Percentiles rank a stretch among this genome's conserved stretches.
Conservation (phyloP, 2,329 filamentous ascomycete species). For the Neodidymelliopsis sp. region DNA sequence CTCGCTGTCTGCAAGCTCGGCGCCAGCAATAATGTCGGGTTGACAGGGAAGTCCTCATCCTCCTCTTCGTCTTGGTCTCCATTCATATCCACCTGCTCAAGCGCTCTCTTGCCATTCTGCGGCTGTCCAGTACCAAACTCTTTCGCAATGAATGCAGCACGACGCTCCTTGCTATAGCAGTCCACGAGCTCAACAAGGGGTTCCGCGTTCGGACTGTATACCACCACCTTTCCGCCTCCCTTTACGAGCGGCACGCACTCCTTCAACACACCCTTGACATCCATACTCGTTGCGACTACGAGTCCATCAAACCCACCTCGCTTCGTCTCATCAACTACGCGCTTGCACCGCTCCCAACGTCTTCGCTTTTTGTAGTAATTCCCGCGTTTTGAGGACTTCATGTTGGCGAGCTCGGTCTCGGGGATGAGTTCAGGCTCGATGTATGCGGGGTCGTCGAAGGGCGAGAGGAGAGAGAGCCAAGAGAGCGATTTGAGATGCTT, state of each 20-base stretch:
- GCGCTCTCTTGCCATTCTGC: conserved; percentile 23
- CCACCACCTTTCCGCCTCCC: conserved; percentile 82
- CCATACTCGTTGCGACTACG: conserved; percentile 82
- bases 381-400: conserved; percentile 84
- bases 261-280: conserved; percentile 76
- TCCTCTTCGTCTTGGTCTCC: conserved; percentile 33
- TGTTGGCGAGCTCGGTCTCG: conserved; percentile 67
- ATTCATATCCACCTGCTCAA: conserved; percentile 22
- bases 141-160: conserved; percentile 68
- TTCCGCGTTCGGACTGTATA: conserved; percentile 84
- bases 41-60: conserved; percentile 78
- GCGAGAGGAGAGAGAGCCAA: conserved; percentile 89
- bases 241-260: conserved; percentile 80
- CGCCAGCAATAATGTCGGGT: conserved; percentile 83
- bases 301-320: conserved; percentile 83
- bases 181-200: conserved; percentile 80
- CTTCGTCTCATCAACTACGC: conserved; percentile 77
- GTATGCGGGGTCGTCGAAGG: conserved; percentile 77
- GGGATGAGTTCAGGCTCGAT: conserved; percentile 68
- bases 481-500: conserved; percentile 83
- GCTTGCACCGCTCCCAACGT: conserved; percentile 76
- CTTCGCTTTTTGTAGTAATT: conserved; percentile 89
- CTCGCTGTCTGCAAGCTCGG: conserved; percentile 82
- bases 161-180: conserved; percentile 80
- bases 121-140: conserved; percentile 34